Evolutionary conservation across 1,284 basidiomycete species (phyloP).

Genomic region (Melampsora occidentalis): DNA sequence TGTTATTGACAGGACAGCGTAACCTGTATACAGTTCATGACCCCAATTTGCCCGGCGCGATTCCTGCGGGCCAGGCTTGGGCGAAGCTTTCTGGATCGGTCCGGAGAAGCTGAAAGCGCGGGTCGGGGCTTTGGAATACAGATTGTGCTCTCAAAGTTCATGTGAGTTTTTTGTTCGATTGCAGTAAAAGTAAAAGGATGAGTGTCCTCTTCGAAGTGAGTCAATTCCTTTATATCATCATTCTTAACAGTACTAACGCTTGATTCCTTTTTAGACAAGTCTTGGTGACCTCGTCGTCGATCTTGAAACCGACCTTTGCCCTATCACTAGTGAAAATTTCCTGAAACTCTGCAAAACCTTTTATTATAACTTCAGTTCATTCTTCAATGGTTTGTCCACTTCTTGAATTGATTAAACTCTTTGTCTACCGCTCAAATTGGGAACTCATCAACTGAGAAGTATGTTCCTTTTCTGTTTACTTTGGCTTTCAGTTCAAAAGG

Average conservation of each 20-base stretch:
- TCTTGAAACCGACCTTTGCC: slow-evolving; percentile 84
- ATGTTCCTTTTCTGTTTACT: not conserved
- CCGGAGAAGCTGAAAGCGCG: too few relatives aligned
- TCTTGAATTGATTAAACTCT: not conserved
- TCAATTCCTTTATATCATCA: not conserved
- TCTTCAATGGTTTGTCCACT: slow-evolving; percentile 78
- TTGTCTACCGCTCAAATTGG: not conserved
- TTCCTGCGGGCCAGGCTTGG: too few relatives aligned
- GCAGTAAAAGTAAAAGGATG: slow-evolving; percentile 3
- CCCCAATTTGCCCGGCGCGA: too few relatives aligned
- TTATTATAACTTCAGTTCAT: slow-evolving; percentile 91
- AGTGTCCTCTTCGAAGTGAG: slow-evolving; percentile 42
- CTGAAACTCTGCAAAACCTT: slow-evolving; percentile 94
- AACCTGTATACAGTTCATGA: too few relatives aligned
- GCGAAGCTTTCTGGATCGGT: too few relatives aligned
- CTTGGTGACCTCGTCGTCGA: slow-evolving; percentile 60
- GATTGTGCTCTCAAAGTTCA: too few relatives aligned
- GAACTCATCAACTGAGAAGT: not conserved
- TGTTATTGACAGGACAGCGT: too few relatives aligned
- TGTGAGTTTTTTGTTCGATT: not conserved
- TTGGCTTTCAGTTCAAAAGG: slow-evolving; percentile 73
- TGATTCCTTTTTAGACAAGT: slow-evolving; percentile 24
- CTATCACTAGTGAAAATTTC: slow-evolving; percentile 88
- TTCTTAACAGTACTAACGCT: not conserved
- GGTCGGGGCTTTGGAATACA: too few relatives aligned